These are phyloP conservation scores for Echites panduratus DNA, from an alignment of 257 asterid species.

Conservation along the genomic window DNA sequence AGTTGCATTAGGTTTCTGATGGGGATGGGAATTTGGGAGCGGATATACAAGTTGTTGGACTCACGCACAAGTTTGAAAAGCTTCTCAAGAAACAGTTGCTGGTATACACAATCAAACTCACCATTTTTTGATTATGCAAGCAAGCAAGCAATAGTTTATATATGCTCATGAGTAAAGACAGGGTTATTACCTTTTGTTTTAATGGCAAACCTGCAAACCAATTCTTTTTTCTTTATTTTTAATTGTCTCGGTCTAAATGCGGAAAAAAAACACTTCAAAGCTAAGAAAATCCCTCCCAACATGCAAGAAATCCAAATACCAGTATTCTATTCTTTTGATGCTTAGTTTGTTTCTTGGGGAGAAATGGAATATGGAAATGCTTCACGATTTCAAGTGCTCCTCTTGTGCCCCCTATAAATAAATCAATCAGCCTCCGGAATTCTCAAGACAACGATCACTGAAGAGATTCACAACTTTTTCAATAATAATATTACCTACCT, in stretches of 20 bases:
- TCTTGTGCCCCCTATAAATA: conserved; percentile 1
- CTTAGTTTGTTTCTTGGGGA: not conserved
- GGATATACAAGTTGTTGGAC: too few relatives aligned
- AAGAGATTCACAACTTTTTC: too few relatives aligned
- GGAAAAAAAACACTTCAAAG: not conserved
- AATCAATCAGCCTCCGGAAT: too few relatives aligned
- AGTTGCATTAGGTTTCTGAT: too few relatives aligned
- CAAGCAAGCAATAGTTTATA: too few relatives aligned
- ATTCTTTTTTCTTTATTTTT: not conserved
- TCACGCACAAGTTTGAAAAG: too few relatives aligned
- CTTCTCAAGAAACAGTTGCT: too few relatives aligned
- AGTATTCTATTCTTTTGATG: not conserved
- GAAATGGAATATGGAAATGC: not conserved
- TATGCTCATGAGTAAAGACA: too few relatives aligned
- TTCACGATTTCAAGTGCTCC: not conserved
- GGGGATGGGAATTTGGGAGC: too few relatives aligned
- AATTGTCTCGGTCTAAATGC: not conserved
- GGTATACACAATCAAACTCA: too few relatives aligned
- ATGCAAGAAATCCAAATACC: not conserved
- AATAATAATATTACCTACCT: not conserved
- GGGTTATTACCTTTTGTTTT: too few relatives aligned
- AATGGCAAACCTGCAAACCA: not conserved
- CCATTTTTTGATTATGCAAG: too few relatives aligned
- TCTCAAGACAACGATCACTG: not conserved
- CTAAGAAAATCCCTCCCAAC: not conserved